A percentile compares a stretch with the other conserved stretches of the same genome.
phyloP scores from a whole-genome alignment of 371 early-diverging fungal genomes.

The Mycotypha africana region DNA sequence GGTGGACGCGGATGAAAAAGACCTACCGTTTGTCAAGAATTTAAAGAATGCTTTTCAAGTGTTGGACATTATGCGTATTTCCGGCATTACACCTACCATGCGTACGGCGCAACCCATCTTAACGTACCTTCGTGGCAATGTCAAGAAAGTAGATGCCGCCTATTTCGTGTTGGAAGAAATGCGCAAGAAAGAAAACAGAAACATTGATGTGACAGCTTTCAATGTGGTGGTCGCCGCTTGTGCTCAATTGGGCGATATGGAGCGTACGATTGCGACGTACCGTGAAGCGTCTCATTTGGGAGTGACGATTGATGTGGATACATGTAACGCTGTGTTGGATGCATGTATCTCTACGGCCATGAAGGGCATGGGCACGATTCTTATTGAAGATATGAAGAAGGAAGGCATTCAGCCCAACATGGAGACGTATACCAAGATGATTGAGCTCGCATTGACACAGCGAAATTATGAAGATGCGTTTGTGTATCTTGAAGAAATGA shows the following conservation, averaged over 20 bases:
- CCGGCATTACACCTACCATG: conserved; percentile 41
- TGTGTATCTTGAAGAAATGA: conserved; percentile 73
- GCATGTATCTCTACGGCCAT: conserved; percentile 51
- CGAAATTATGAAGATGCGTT: conserved; percentile 73
- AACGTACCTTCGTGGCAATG: conserved; percentile 14
- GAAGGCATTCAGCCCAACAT: conserved; percentile 50
- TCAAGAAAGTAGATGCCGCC: conserved; percentile 42
- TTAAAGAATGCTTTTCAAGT: conserved; percentile 62
- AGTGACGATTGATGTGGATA: conserved; percentile 48
- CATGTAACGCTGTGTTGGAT: conserved; percentile 59
- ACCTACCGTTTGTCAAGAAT: too few relatives aligned
- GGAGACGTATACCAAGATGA: conserved; percentile 57
- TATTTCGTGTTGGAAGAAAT: conserved; percentile 49
- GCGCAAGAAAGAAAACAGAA: conserved; percentile 32
- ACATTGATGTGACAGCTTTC: conserved; percentile 54
- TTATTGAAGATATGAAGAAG: conserved; percentile 53
- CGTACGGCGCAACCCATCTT: conserved; percentile 36
- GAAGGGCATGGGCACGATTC: conserved; percentile 48
- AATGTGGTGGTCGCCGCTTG: conserved; percentile 60
- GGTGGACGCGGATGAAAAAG: too few relatives aligned
- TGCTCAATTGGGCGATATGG: conserved; percentile 42
- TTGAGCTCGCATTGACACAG: conserved; percentile 44
- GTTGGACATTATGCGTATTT: conserved; percentile 59
- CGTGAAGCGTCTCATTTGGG: conserved; percentile 44
- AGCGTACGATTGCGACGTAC: conserved; percentile 50